A percentile compares a stretch with the other conserved stretches of the same genome.
Evolutionary conservation across 2,329 filamentous ascomycete genomes (phyloP).

Genomic region (Exophiala dermatitidis): DNA sequence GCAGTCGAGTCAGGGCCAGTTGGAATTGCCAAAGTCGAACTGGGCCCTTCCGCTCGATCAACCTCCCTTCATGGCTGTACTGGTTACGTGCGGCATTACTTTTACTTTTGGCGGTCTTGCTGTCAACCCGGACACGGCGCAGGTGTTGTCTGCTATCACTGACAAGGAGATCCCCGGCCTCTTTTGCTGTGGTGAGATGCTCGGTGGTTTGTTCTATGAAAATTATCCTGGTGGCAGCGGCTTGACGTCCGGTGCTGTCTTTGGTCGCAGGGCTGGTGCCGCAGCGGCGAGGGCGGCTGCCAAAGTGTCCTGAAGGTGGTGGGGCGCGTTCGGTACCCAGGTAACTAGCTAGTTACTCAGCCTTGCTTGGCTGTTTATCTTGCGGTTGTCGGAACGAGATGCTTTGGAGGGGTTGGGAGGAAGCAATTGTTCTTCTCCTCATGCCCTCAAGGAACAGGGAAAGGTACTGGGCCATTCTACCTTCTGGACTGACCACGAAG

Average conservation of each 20-base stretch:
- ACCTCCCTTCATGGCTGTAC: constrained; percentile 55
- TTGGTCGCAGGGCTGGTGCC: constrained; percentile 42
- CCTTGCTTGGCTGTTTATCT: too few relatives aligned
- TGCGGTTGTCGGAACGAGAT: too few relatives aligned
- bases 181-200: constrained; percentile 58
- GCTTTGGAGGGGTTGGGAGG: too few relatives aligned
- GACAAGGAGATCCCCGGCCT: constrained; percentile 47
- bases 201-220: constrained; percentile 57
- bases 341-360: too few relatives aligned
- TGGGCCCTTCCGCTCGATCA: constrained; percentile 56
- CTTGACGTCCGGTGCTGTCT: constrained; percentile 53
- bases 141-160: constrained; percentile 44
- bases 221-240: constrained; percentile 60
- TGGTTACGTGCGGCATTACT: constrained; percentile 58
- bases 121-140: constrained; percentile 49
- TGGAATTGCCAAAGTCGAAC: constrained; percentile 55
- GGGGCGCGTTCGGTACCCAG: too few relatives aligned
- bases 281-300: constrained; percentile 24
- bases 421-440: too few relatives aligned
- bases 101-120: constrained; percentile 62
- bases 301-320: too few relatives aligned
- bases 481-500: too few relatives aligned
- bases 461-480: too few relatives aligned
- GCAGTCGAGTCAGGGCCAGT: constrained; percentile 40
- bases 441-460: too few relatives aligned